Evolutionary conservation across 148 eudicot genomes (phyloP), one percentile per base, ranked within the genome.

Genomic region (Vaccinium macrocarpon): DNA sequence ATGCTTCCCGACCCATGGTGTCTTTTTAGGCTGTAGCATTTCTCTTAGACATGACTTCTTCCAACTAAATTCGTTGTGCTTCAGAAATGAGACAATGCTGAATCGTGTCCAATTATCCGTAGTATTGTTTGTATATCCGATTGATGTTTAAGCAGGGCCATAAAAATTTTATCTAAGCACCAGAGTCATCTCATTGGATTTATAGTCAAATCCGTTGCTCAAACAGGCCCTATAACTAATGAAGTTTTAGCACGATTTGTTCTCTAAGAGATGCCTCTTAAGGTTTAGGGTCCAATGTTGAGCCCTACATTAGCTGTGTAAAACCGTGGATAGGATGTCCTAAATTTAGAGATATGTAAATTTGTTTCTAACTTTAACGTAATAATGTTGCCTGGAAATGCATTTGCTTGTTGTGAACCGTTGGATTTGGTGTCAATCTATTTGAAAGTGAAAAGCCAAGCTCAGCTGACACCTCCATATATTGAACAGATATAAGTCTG

Each of bases 221-320:
- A 23, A 9, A 8, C 29, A 0, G 14, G 70, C 32, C 70, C 16
- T 68, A 13, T 68, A 25, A 68, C 19, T 18, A 66, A 2, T 68
- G 7, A 2, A 68, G 12, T 14, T 68, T 13, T 62, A 5, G 14
- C 11, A 7, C 13, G 29, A 49, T 81, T 81, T 23, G 29, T 64
- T 81, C 74, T 62, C 23, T 49, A 76, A 1, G 53, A 81, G 75
- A 23, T 62, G 56, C 78, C n/a, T 18, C 12, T 18, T 18, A 15
- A 49, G 32, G 79, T 10, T 48, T 48, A 42, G 82, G 50, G 82
- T 80, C 64, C 18, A 59, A 80, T 59, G 52, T 13, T 32, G 68
- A 61, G 53, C 82, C 21, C 53, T 25, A 46, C 6, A 81, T 81
- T 14, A 46, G 56, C 57, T 81, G 27, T 78, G 56, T 23, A 49